Base-by-base conservation (phyloP, 2,329 filamentous ascomycete species). In the Phaeosphaeriaceae sp. region DNA sequence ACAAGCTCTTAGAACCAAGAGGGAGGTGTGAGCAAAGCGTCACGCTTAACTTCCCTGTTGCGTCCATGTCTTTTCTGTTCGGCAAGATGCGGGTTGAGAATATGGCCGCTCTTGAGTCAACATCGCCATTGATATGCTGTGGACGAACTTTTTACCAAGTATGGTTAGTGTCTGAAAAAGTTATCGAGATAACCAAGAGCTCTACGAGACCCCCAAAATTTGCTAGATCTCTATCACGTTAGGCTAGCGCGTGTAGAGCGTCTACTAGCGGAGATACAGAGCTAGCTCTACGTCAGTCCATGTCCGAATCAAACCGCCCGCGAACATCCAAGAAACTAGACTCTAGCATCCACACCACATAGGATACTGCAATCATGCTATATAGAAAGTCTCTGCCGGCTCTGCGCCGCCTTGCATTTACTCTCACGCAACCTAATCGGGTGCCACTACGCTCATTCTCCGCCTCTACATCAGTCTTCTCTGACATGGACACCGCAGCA, bases 401-500 rank as follows among this genome's bases (percentile, higher is more conserved):
- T 33, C 21, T 63, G 27, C 66, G 65, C 54, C 62, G 47, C 17
- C 25, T 68, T 31, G 59, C 55, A 45, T 60, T 66, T 33, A 46
- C 57, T 47, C 42, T 61, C 22, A 40, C 58, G 15, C 58, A 58
- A 20, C 42, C 55, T 19, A 36, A 20, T 25, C 63, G 56, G 25
- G 42, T 42, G 2, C 33, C 55, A n/a, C 33, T 56, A 21, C 63
- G 66, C 54, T 21, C 58, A n/a, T 69, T 70, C 45, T 67, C 67
- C 21, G 51, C 55, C 17, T 68, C 66, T 54, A 63, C 47, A 24
- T n/a, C 58, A 42, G 36, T 53, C 10, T 56, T 56, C 24, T 53
- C 61, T 17, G 54, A 65, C 1, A 48, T 71, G 54, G 70, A 72
- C 20, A 31, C 65, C 3, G 70, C 70, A 5, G 63, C 66, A 1